Evolutionary conservation across 2,329 filamentous ascomycete species (phyloP), one percentile per base, ranked within the genome.

Genomic region (Trichoderma simmonsii): DNA sequence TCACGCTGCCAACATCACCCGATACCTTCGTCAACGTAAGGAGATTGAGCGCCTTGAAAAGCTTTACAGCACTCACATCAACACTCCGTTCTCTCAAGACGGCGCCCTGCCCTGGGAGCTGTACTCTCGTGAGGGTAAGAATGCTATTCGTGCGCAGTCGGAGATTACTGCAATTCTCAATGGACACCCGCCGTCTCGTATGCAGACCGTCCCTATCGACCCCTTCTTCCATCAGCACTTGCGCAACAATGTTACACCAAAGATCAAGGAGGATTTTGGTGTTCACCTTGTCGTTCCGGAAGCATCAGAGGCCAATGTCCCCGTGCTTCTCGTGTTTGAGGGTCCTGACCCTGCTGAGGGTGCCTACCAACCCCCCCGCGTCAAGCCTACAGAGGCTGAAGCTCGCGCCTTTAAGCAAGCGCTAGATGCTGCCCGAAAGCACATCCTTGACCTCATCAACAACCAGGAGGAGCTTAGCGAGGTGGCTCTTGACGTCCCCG

Each of bases 41-140:
- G 93, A 95, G 76, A 91, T 98, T 77, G 89, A 93, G 76, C 90
- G 94, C 66, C 86, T 99, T 15, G 94, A 98, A 84, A 89, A 88
- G 73, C 83, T 89, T 62, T 93, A 97, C 81, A 89, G 92, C 78
- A 91, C 94, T n/a, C 93, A 93, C 80, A 97, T 98, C 80, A 93
- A 95, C 77, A 91, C 94, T 2, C 93, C 94, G 0, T 88, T 87
- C 74, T 87, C 89, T 3, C 86, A 88, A 64, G 90, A 93, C 59
- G 91, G 91, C 43, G 90, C 90, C 12, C 89, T 92, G 59, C 91
- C 91, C 0, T 97, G 95, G 94, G 92, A 97, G 80, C 88, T 98
- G 70, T 97, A 95, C 82, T 93, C 93, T 7, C 89, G 92, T 48
- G 93, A 97, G 77, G 91, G 91, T 75, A 97, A 96, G 85, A 97